Evolutionary conservation across 352 stramenopile species (phyloP).

Genomic region (Phytopythium montanum): DNA sequence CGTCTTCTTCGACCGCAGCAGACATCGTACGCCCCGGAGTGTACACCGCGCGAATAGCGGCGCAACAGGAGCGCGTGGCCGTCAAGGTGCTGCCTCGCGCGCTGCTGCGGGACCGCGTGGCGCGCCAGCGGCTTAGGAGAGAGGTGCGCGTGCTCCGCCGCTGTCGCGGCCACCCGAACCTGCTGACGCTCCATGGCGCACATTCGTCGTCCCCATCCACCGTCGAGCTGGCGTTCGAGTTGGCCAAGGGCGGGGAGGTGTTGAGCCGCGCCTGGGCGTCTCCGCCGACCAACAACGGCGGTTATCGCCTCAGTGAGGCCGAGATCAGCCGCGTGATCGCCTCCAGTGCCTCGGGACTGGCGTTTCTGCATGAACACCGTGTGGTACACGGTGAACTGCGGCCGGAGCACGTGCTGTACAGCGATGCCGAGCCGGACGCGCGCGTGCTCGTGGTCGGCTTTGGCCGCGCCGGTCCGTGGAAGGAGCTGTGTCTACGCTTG

Average conservation of each 20-base stretch:
- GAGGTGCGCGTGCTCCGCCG: constrained; percentile 58
- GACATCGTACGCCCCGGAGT: constrained; percentile 30
- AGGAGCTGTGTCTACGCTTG: constrained; percentile 22
- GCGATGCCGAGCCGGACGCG: constrained; percentile 53
- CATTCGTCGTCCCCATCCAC: constrained; percentile 32
- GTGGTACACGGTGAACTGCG: constrained; percentile 67
- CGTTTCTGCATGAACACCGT: constrained; percentile 48
- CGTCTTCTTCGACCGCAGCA: background rate
- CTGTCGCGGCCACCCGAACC: constrained; percentile 45
- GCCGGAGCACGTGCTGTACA: constrained; percentile 75
- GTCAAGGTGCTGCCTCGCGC: constrained; percentile 67
- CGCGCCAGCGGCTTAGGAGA: constrained; percentile 57
- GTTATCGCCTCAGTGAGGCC: constrained; percentile 37
- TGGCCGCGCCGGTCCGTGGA: constrained; percentile 51
- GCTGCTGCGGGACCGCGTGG: constrained; percentile 35
- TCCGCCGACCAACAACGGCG: background rate
- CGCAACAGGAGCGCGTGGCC: constrained; percentile 62
- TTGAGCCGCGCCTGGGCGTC: constrained; percentile 32
- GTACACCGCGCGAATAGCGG: constrained; percentile 51
- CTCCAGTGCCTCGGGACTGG: constrained; percentile 36
- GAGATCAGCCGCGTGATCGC: constrained; percentile 54
- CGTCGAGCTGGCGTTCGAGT: constrained; percentile 74
- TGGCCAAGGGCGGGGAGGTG: constrained; percentile 62
- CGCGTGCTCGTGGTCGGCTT: constrained; percentile 65
- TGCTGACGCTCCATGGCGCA: constrained; percentile 67